Conservation (phyloP, 257 asterid species). For the Henckelia pumila region DNA sequence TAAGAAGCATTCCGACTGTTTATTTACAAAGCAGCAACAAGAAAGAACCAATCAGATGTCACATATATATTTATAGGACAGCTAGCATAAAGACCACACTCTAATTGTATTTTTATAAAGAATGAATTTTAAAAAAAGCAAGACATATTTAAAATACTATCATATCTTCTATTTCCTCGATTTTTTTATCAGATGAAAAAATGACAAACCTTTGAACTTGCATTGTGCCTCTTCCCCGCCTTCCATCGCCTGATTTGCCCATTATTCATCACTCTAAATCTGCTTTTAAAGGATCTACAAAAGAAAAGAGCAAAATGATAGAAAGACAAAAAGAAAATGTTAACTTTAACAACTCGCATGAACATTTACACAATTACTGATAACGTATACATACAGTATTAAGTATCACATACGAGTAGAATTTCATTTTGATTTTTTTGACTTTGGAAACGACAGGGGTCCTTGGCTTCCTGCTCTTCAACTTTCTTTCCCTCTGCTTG, state of each 20-base stretch:
- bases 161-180: not conserved
- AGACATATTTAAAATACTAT: not conserved
- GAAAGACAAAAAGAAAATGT: not conserved
- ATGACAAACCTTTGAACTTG: not conserved
- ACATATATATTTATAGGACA: not conserved
- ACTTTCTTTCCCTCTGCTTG: not conserved
- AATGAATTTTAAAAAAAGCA: too few relatives aligned
- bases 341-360: not conserved
- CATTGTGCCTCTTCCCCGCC: not conserved
- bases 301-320: not conserved
- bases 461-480: not conserved
- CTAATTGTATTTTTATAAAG: not conserved
- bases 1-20: too few relatives aligned
- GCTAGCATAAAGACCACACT: not conserved
- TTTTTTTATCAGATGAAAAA: too few relatives aligned
- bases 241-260: not conserved
- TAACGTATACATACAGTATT: too few relatives aligned
- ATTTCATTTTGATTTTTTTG: not conserved
- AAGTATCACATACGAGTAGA: not conserved
- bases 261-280: not conserved
- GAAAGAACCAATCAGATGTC: too few relatives aligned
- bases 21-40: too few relatives aligned
- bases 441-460: not conserved
- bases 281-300: not conserved
- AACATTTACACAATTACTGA: not conserved